Evolutionary conservation across 495 filamentous ascomycete genomes (phyloP), one percentile per base, ranked within the genome.

Genomic region (Cryomyces minteri): DNA sequence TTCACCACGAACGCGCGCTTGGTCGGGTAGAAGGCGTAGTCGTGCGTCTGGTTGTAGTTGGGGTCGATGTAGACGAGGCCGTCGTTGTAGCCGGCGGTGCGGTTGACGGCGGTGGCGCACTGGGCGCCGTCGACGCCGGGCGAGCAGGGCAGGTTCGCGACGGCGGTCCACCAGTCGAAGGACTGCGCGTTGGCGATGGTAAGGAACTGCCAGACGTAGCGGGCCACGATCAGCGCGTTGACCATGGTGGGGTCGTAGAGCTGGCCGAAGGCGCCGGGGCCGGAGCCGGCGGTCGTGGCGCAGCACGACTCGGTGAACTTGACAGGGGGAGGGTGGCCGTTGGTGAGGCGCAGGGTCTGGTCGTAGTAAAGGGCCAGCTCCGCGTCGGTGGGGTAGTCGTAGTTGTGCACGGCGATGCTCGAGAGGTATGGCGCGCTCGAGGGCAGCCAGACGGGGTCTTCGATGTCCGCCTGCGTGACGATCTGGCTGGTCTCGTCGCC

Each of bases 241-340:
- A 39, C 36, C 48, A 51, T 51, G 12, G 48, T 51, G 10, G 48
- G 48, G 40, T 51, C 48, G 48, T 51, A 51, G 31, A 47, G 48
- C 25, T 39, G 44, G 9, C 48, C 48, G 41, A 51, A 51, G 2
- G 47, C 48, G 33, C 10, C 30, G 31, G 48, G 41, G 10, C 48
- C 48, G 32, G 36, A 11, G 28, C 48, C 48, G 18, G 44, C 39
- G 11, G 30, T 47, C 12, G 48, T 47, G 32, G 33, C 33, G 39
- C 48, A 51, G 44, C 48, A 51, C 5, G 44, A 47, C 31, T 51
- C 48, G 11, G 48, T 51, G 45, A 51, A 47, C 32, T 51, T 51
- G 39, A 51, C 32, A 0, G 48, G 48, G 12, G 31, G 45, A 10
- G 39, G 31, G n/a, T 43, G 29, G 12, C 36, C 28, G 18, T 25